These are phyloP conservation scores for Purshia tridentata DNA, from an alignment of 306 rosid species.

Conservation along the genomic window DNA sequence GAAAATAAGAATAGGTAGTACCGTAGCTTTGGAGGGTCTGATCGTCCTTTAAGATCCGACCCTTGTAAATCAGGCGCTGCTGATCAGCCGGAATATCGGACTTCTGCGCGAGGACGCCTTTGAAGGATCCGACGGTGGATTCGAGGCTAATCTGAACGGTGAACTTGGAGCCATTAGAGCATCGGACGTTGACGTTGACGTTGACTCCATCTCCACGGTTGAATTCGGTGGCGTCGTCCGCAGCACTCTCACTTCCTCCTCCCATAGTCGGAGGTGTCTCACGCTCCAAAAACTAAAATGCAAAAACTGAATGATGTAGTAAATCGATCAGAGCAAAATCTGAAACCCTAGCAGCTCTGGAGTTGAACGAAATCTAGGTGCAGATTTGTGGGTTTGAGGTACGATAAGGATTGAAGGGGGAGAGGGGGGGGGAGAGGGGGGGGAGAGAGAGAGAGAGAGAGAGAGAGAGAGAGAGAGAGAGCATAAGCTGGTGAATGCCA, in stretches of 20 bases:
- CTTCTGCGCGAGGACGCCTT: constrained; percentile 46
- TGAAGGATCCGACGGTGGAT: constrained; percentile 56
- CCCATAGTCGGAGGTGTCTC: constrained; percentile 46
- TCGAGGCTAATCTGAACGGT: constrained; percentile 52
- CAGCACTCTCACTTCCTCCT: constrained; percentile 54
- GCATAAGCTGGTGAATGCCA: constrained; percentile 3
- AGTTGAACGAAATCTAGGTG: constrained; percentile 22
- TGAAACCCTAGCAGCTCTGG: constrained; percentile 27
- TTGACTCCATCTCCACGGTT: constrained; percentile 38
- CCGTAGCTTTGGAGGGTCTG: constrained; percentile 76
- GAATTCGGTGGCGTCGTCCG: constrained; percentile 36
- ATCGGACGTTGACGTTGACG: constrained; percentile 63
- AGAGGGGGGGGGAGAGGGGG: too few relatives aligned
- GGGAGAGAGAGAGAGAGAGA: too few relatives aligned
- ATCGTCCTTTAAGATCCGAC: constrained; percentile 83
- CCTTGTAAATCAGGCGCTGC: constrained; percentile 88
- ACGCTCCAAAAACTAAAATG: not conserved
- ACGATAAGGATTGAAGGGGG: not conserved
- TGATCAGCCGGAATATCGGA: constrained; percentile 61
- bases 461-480: not conserved
- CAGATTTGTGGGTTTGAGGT: constrained; percentile 1
- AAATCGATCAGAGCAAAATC: constrained; percentile 18
- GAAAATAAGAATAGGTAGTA: constrained; percentile 3
- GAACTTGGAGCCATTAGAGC: constrained; percentile 74
- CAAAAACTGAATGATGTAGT: not conserved